Evolutionary conservation across 805 yeast species (phyloP), one percentile per base, ranked within the genome.

Genomic region (Wickerhamiella occidentalis): DNA sequence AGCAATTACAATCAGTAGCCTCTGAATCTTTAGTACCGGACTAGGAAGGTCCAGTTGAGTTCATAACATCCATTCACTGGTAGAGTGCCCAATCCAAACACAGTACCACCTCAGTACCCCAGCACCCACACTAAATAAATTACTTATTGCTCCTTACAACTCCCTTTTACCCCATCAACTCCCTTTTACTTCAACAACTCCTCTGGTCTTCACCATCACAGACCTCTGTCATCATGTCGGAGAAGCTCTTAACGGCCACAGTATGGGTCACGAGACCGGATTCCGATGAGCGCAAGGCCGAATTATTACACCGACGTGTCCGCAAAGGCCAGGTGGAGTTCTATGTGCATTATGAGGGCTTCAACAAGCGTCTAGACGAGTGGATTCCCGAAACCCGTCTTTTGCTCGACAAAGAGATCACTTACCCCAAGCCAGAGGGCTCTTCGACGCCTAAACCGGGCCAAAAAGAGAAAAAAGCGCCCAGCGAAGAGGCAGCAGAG

Each of bases 311-410:
- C 17, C 74, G 78, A 45, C 85, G 84, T 54, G 66, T 75, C 42
- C 79, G 84, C 59, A 82, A 86, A 62, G 85, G 88, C 12, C 76
- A 82, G 53, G 77, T 79, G 28, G 84, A 78, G 55, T 88, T 82
- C 64, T 92, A 92, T 63, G 95, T 92, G 26, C 99, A 92, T 65
- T 92, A 87, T 67, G 85, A 79, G 48, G 95, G 88, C 57, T 92
- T 81, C 71, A 92, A 92, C 70, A 92, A 92, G 65, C 82, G 99
- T 64, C 73, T 92, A 57, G 99, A 92, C 68, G 98, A 92, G 64
- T 90, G 97, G 97, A 77, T 92, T 6, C 71, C 74, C 18, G 71
- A 77, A 3, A 80, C 78, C 33, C 73, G 94, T 47, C 79, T 92
- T 9, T 85, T 86, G 62, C 74, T 79, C 48, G 68, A 72, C n/a